A percentile compares a stretch with the other conserved stretches of the same genome.
These are phyloP conservation scores for Hysterangium stoloniferum DNA, from an alignment of 768 basidiomycete species.

Conservation along the genomic window DNA sequence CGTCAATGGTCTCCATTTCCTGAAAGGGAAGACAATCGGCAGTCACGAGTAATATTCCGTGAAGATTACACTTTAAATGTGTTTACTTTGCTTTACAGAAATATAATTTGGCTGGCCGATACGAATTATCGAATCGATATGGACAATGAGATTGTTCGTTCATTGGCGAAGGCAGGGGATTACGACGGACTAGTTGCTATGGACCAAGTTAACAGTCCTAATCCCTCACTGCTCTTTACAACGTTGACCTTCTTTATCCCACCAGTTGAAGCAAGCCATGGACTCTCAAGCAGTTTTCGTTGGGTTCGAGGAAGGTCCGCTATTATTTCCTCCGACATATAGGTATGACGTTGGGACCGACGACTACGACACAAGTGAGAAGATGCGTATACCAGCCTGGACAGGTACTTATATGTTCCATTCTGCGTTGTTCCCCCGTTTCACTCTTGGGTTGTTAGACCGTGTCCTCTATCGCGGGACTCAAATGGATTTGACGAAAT, in stretches of 20 bases:
- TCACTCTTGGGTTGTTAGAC: slow-evolving; percentile 36
- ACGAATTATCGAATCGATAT: slow-evolving; percentile 92
- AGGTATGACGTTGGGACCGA: slow-evolving; percentile 81
- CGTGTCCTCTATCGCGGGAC: slow-evolving; percentile 82
- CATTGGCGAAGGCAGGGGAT: slow-evolving; percentile 54
- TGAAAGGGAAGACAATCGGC: slow-evolving; percentile 79
- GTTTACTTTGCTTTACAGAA: slow-evolving; percentile 39
- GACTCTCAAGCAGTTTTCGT: slow-evolving; percentile 64
- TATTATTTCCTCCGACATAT: slow-evolving; percentile 93
- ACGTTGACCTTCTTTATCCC: not conserved
- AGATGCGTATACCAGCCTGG: slow-evolving; percentile 95
- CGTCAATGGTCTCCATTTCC: slow-evolving; percentile 72
- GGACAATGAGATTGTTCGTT: slow-evolving; percentile 71
- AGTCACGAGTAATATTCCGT: slow-evolving; percentile 75
- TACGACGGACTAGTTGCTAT: slow-evolving; percentile 68
- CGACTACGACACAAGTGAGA: slow-evolving; percentile 91
- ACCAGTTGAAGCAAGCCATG: slow-evolving; percentile 66
- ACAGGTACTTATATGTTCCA: slow-evolving; percentile 52
- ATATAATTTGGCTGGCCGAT: slow-evolving; percentile 91
- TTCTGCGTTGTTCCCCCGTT: slow-evolving; percentile 1
- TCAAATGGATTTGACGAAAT: slow-evolving; percentile 64
- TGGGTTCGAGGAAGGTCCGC: slow-evolving; percentile 82
- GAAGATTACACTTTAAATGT: not conserved
- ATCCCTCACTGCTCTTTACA: slow-evolving; percentile 2
- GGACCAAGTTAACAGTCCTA: slow-evolving; percentile 63